phyloP scores from a whole-genome alignment of 306 rosid species.

The Astragalus membranaceus region DNA sequence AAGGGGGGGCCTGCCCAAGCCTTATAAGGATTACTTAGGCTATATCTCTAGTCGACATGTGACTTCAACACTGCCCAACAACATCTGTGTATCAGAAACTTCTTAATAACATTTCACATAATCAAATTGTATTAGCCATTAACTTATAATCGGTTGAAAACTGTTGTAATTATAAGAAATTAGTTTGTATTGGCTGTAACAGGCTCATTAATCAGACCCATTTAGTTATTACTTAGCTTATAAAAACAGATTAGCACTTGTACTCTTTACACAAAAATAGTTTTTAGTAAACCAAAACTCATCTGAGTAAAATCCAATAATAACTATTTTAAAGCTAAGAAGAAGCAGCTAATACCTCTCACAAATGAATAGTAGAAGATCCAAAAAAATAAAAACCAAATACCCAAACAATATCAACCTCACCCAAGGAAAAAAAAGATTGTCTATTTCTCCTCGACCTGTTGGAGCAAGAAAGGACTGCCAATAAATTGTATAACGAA shows the following conservation, averaged over 20 bases:
- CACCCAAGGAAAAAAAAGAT: neutral
- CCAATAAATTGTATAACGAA: neutral
- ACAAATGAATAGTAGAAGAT: neutral
- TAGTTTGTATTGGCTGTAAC: no score
- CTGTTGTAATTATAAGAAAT: no score
- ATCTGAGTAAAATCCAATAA: neutral
- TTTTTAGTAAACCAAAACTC: neutral
- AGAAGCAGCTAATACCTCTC: neutral
- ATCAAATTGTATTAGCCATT: neutral
- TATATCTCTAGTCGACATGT: no score
- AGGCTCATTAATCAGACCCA: no score
- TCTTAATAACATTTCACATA: neutral
- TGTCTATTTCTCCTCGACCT: neutral
- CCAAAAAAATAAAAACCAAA: constrained; percentile 2
- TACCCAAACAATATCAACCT: neutral
- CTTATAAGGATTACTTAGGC: no score
- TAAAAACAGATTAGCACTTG: no score
- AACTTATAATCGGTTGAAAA: neutral
- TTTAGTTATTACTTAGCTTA: no score
- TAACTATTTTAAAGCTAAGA: neutral
- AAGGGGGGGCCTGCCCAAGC: no score
- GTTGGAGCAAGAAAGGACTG: constrained; percentile 4
- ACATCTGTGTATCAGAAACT: neutral
- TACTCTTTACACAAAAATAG: neutral
- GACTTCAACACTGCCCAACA: no score